phyloP scores from a whole-genome alignment of 306 rosid genomes.

The Hippophae gyantsensis region DNA sequence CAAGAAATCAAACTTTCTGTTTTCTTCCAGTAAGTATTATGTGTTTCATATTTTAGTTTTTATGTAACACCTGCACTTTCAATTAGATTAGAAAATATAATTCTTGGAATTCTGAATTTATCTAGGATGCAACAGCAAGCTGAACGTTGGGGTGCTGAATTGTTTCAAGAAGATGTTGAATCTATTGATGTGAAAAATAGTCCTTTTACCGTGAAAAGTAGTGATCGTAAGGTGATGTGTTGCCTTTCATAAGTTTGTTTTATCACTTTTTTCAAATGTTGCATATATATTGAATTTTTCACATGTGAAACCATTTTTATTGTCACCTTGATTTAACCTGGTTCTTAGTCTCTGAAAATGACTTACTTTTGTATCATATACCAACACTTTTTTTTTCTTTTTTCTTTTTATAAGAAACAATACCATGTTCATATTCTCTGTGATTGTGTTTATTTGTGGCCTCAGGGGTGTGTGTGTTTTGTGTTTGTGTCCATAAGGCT shows the following conservation, averaged over 20 bases:
- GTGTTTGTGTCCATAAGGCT: too few relatives aligned
- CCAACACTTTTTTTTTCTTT: too few relatives aligned
- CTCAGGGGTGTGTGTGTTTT: too few relatives aligned
- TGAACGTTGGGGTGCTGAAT: constrained; percentile 95
- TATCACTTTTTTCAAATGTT: constrained; percentile 4
- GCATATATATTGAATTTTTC: not conserved
- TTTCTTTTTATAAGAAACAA: too few relatives aligned
- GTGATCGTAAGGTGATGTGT: constrained; percentile 88
- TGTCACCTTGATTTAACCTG: too few relatives aligned
- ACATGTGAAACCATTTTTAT: too few relatives aligned
- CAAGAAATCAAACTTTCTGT: constrained; percentile 5
- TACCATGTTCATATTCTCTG: too few relatives aligned
- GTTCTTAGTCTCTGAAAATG: too few relatives aligned
- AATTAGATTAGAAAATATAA: constrained; percentile 3
- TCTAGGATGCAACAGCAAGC: constrained; percentile 59
- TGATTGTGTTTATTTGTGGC: too few relatives aligned
- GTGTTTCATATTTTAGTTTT: not conserved
- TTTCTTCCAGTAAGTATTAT: not conserved
- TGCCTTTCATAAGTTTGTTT: constrained; percentile 18
- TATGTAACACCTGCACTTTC: too few relatives aligned
- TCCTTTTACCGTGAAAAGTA: constrained; percentile 80
- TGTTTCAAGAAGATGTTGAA: constrained; percentile 90
- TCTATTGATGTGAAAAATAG: constrained; percentile 53
- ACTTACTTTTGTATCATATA: too few relatives aligned
- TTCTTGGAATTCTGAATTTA: constrained; percentile 7